Conservation (phyloP, 768 basidiomycete species). For the Infundibulicybe gibba region DNA sequence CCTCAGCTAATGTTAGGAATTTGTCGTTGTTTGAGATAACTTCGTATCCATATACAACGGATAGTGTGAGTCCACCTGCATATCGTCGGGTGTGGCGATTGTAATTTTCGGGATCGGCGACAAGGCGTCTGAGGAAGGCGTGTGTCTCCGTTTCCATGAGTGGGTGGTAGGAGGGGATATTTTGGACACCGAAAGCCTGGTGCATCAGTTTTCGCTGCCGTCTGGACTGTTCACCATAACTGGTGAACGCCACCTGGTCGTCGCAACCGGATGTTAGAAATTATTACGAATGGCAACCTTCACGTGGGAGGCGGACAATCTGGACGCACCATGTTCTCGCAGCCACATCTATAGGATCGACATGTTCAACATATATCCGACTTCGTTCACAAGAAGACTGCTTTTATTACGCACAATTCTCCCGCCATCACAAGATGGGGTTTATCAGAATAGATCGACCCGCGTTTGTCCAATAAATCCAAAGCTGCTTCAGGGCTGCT, state of each 20-base stretch:
- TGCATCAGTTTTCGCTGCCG: constrained; percentile 68
- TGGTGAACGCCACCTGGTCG: constrained; percentile 56
- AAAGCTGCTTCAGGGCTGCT: constrained; percentile 54
- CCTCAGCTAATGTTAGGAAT: constrained; percentile 37
- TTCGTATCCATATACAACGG: constrained; percentile 63
- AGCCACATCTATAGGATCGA: constrained; percentile 43
- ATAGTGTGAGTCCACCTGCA: constrained; percentile 52
- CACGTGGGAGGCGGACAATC: constrained; percentile 2
- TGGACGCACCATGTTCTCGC: constrained; percentile 57
- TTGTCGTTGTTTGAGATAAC: constrained; percentile 30
- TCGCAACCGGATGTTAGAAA: constrained; percentile 1
- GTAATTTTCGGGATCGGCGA: constrained; percentile 38
- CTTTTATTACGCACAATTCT: constrained; percentile 50
- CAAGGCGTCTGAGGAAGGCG: constrained; percentile 51
- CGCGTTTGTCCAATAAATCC: constrained; percentile 69
- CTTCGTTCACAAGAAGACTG: constrained; percentile 2
- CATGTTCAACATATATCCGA: constrained; percentile 11
- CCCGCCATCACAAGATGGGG: constrained; percentile 66
- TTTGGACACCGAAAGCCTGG: constrained; percentile 51
- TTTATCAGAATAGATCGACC: constrained; percentile 73
- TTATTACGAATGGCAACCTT: not conserved
- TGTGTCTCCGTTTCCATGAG: constrained; percentile 55
- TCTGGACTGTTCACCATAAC: constrained; percentile 58
- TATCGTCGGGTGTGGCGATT: constrained; percentile 43
- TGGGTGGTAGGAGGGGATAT: constrained; percentile 54